phyloP scores from a whole-genome alignment of 768 basidiomycete genomes.

The Mycena maculata region DNA sequence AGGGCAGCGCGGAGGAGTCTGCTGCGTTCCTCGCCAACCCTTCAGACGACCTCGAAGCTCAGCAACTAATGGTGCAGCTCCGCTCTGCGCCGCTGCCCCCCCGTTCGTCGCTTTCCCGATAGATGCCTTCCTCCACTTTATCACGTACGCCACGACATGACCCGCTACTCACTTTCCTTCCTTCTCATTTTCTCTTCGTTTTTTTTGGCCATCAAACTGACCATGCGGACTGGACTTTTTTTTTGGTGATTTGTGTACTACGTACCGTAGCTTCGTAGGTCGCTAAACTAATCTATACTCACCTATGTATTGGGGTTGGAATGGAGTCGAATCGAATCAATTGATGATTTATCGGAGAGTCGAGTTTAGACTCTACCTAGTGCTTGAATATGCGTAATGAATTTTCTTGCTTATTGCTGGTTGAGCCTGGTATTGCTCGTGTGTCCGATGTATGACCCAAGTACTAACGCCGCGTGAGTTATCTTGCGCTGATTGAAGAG shows the following conservation, averaged over 20 bases:
- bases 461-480: too few relatives aligned
- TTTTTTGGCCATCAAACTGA: not conserved
- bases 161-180: not conserved
- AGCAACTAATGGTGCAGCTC: conserved; percentile 25
- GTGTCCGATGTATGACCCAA: too few relatives aligned
- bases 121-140: too few relatives aligned
- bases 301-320: conserved; percentile 24
- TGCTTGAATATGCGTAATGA: too few relatives aligned
- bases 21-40: conserved; percentile 29
- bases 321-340: not conserved
- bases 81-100: not conserved
- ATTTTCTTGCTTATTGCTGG: too few relatives aligned
- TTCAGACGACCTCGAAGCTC: not conserved
- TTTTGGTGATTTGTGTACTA: conserved; percentile 6
- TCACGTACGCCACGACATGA: not conserved
- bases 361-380: too few relatives aligned
- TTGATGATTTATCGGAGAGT: too few relatives aligned
- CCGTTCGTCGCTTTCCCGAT: too few relatives aligned
- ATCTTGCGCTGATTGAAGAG: too few relatives aligned
- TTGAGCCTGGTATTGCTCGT: too few relatives aligned
- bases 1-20: conserved; percentile 15
- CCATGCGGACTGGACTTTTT: not conserved
- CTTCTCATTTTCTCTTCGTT: not conserved
- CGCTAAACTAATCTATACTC: conserved; percentile 24
- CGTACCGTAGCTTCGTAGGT: too few relatives aligned